These are phyloP conservation scores for Fonsecaea pedrosoi DNA, from an alignment of 2,329 filamentous ascomycete genomes.

Conservation along the genomic window DNA sequence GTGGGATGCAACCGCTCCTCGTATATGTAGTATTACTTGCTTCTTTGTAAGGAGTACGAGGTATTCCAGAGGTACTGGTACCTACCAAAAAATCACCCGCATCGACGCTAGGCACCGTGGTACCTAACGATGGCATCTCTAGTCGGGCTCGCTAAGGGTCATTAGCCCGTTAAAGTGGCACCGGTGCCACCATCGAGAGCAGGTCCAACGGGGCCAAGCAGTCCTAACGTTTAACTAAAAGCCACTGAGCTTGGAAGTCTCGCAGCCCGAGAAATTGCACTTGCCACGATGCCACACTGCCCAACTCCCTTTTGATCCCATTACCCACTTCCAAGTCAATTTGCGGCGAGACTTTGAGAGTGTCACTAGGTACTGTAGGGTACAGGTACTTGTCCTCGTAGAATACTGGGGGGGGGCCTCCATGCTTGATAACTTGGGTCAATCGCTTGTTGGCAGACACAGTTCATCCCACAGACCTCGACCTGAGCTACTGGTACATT, in stretches of 20 bases:
- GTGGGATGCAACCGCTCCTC: background rate
- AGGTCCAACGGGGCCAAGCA: conserved; percentile 7
- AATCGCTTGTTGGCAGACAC: background rate
- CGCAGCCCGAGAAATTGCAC: conserved; percentile 14
- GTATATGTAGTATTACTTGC: no score
- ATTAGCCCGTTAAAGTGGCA: background rate
- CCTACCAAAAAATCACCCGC: background rate
- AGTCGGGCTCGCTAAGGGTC: conserved; percentile 1
- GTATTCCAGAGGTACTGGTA: background rate
- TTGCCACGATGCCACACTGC: background rate
- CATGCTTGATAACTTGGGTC: background rate
- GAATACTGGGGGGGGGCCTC: no score
- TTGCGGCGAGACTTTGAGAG: background rate
- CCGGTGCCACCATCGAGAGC: background rate
- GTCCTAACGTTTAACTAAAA: conserved; percentile 16
- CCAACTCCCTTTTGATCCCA: conserved; percentile 11
- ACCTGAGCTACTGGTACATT: no score
- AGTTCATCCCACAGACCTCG: background rate
- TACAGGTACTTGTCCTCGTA: no score
- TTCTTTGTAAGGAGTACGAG: no score
- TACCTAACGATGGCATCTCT: background rate
- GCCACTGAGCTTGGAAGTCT: background rate
- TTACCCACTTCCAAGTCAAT: background rate
- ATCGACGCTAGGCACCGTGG: background rate
- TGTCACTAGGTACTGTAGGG: no score